These are phyloP conservation scores for Corrigiola litoralis DNA, from an alignment of 179 eudicot species.

Conservation along the genomic window DNA sequence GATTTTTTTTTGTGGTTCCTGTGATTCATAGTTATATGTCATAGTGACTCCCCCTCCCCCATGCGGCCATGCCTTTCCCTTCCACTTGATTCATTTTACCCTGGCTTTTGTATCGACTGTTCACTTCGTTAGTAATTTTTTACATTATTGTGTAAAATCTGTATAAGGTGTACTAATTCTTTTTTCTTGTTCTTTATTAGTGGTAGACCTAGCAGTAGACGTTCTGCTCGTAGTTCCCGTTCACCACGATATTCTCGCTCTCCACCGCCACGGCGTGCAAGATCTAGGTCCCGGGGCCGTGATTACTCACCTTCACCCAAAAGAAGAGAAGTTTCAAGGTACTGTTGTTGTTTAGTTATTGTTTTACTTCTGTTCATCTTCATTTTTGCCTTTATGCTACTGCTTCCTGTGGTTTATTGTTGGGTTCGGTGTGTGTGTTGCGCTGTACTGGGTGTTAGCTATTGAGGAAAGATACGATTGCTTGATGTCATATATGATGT, in stretches of 20 bases:
- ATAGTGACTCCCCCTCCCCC: no score
- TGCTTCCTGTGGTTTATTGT: no score
- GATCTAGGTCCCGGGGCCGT: slow-evolving; percentile 61
- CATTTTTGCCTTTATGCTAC: background rate
- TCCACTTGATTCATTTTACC: no score
- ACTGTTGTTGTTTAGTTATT: slow-evolving; percentile 1
- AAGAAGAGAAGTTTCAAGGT: slow-evolving; percentile 69
- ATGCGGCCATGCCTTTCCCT: no score
- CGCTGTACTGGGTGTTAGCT: no score
- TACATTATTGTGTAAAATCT: background rate
- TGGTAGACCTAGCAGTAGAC: slow-evolving; percentile 62
- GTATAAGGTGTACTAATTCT: no score
- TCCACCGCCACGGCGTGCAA: slow-evolving; percentile 67
- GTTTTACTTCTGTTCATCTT: background rate
- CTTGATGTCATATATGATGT: background rate
- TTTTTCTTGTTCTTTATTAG: no score
- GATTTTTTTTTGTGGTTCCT: no score
- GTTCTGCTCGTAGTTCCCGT: slow-evolving; percentile 65
- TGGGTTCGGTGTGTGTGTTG: background rate
- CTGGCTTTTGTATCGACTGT: no score
- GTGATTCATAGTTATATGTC: no score
- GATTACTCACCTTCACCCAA: slow-evolving; percentile 66
- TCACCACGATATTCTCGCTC: slow-evolving; percentile 74
- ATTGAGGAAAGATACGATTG: no score
- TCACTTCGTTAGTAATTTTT: no score